Evolutionary conservation across 73 alveolate genomes (phyloP).

Genomic region (Symbiodinium pilosum): DNA sequence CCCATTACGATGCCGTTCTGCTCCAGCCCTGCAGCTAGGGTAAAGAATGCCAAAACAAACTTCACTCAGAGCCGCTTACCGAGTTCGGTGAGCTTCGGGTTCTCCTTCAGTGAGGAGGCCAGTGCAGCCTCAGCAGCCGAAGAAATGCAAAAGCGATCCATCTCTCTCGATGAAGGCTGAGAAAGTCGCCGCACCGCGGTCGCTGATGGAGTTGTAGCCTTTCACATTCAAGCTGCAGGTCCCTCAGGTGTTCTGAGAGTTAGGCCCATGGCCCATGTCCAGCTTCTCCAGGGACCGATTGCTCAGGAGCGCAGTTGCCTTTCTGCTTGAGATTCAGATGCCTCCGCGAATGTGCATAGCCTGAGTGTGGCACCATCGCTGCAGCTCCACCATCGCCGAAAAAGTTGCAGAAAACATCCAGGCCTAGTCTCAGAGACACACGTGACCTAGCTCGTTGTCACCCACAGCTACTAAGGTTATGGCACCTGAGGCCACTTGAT

Average conservation of each 20-base stretch:
- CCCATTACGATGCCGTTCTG: constrained; percentile 27
- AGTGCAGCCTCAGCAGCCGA: constrained; percentile 4
- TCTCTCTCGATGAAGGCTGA: no score
- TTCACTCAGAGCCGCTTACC: neutral
- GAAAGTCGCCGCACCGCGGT: constrained; percentile 45
- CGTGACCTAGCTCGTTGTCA: neutral
- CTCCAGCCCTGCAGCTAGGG: constrained; percentile 21
- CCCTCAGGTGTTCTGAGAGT: neutral
- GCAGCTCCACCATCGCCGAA: constrained; percentile 23
- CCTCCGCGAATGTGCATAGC: neutral
- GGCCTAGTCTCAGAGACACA: neutral
- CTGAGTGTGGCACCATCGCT: neutral
- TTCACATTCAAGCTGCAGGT: no score
- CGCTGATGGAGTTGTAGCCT: constrained; percentile 84
- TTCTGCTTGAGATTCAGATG: no score
- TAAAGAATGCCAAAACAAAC: neutral
- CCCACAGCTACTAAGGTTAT: no score
- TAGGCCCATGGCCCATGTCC: neutral
- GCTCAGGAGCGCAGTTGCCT: neutral
- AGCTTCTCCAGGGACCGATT: neutral
- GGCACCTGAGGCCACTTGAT: no score
- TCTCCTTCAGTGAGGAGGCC: neutral
- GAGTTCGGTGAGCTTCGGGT: constrained; percentile 2
- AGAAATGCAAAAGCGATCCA: no score
- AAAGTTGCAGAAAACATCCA: constrained; percentile 48